phyloP scores from a whole-genome alignment of 495 filamentous ascomycete genomes.

The Penicillium lividum region DNA sequence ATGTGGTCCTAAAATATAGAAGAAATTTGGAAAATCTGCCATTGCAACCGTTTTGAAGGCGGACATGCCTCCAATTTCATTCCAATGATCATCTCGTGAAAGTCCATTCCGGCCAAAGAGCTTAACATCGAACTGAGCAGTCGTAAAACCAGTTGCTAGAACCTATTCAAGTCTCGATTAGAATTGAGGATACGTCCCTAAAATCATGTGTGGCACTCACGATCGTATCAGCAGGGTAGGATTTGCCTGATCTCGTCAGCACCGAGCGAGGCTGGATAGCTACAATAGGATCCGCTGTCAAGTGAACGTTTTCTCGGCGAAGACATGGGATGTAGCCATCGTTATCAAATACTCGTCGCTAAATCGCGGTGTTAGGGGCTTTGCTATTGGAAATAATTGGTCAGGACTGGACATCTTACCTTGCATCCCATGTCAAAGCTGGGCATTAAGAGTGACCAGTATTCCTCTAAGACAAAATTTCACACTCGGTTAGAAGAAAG shows the following conservation, averaged over 20 bases:
- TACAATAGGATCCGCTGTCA: constrained; percentile 18
- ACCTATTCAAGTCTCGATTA: too few species aligned
- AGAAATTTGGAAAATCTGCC: too few species aligned
- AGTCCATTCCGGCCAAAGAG: constrained; percentile 14
- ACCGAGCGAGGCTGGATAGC: constrained; percentile 9
- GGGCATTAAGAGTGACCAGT: too few species aligned
- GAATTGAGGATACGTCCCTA: too few species aligned
- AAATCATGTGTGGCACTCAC: constrained; percentile 1
- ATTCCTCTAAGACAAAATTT: too few species aligned
- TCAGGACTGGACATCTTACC: too few species aligned
- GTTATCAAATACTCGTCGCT: constrained; percentile 22
- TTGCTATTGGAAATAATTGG: too few species aligned
- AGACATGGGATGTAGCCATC: constrained; percentile 14
- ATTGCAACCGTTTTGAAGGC: too few species aligned
- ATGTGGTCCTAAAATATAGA: too few species aligned
- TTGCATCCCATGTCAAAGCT: too few species aligned
- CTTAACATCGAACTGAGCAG: constrained; percentile 13
- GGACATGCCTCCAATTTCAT: not conserved
- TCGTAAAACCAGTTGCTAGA: constrained; percentile 17
- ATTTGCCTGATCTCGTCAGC: constrained; percentile 15
- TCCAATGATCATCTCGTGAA: constrained; percentile 11
- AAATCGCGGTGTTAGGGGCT: not conserved
- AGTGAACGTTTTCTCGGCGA: constrained; percentile 13
- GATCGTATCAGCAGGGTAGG: constrained; percentile 17
- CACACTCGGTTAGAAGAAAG: too few species aligned